Evolutionary conservation across 129 eudicot genomes (phyloP).

Genomic region (Flaveria robusta): DNA sequence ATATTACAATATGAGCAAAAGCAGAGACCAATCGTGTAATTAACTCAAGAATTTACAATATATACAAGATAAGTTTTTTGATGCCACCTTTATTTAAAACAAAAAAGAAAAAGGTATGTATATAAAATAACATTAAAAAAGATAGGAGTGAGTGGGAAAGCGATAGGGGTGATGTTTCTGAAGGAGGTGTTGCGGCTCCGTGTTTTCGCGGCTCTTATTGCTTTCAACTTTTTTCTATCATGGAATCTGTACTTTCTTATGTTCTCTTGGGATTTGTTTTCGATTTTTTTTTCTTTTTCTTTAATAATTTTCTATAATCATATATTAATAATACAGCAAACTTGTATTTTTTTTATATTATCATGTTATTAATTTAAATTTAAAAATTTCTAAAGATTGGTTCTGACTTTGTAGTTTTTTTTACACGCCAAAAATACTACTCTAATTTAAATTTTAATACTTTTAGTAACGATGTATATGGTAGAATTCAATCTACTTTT

Average conservation of each 20-base stretch:
- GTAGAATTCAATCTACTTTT: too few species aligned
- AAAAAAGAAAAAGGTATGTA: neutral
- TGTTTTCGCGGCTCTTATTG: conserved; percentile 58
- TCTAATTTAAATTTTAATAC: too few species aligned
- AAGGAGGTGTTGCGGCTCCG: conserved; percentile 55
- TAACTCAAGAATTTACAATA: too few species aligned
- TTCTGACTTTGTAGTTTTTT: too few species aligned
- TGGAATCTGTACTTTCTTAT: conserved; percentile 16
- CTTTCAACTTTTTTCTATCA: conserved; percentile 25
- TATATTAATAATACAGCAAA: neutral
- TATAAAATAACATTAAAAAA: neutral
- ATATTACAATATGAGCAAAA: too few species aligned
- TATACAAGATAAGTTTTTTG: neutral
- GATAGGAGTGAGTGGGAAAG: conserved; percentile 22
- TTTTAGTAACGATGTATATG: too few species aligned
- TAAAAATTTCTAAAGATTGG: too few species aligned
- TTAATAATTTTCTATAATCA: too few species aligned
- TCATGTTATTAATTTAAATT: neutral
- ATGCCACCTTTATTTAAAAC: too few species aligned
- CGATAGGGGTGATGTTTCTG: conserved; percentile 22
- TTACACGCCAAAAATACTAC: too few species aligned
- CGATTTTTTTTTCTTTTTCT: neutral
- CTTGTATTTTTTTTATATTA: too few species aligned
- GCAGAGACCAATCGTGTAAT: too few species aligned
- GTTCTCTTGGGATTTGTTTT: conserved; percentile 26